Evolutionary conservation across 202 grass and related monocot genomes (phyloP).

Genomic region (Miscanthus sacchariflorus): DNA sequence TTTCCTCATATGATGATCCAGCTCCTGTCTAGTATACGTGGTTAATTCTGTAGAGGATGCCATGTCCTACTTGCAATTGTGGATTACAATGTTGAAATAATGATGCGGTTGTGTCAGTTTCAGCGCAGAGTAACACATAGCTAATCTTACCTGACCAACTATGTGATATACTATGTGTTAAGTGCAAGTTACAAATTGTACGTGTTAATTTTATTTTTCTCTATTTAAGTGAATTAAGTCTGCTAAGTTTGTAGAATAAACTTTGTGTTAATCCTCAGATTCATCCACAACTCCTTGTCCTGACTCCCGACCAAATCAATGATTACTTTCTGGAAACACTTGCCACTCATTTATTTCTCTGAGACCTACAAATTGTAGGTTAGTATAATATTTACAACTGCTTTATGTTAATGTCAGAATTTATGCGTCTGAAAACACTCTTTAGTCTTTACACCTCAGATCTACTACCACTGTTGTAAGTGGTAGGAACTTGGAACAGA

Average conservation of each 20-base stretch:
- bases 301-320: neutral
- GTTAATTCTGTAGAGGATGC: neutral
- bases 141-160: neutral
- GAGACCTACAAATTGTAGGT: neutral
- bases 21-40: neutral
- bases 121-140: neutral
- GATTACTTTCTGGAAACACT: constrained; percentile 1
- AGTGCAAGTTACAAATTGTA: neutral
- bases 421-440: neutral
- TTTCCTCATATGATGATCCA: neutral
- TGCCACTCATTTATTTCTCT: neutral
- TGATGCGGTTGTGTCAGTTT: neutral
- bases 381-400: neutral
- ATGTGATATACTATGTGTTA: neutral
- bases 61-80: neutral
- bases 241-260: neutral
- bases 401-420: constrained; percentile 16
- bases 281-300: neutral
- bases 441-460: neutral
- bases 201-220: neutral
- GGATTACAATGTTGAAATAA: neutral
- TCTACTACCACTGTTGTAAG: neutral
- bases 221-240: neutral
- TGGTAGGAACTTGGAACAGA: neutral
- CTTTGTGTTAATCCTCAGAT: neutral